These are phyloP conservation scores for Kwoniella mangroviensis DNA, from an alignment of 768 basidiomycete species.

Conservation along the genomic window DNA sequence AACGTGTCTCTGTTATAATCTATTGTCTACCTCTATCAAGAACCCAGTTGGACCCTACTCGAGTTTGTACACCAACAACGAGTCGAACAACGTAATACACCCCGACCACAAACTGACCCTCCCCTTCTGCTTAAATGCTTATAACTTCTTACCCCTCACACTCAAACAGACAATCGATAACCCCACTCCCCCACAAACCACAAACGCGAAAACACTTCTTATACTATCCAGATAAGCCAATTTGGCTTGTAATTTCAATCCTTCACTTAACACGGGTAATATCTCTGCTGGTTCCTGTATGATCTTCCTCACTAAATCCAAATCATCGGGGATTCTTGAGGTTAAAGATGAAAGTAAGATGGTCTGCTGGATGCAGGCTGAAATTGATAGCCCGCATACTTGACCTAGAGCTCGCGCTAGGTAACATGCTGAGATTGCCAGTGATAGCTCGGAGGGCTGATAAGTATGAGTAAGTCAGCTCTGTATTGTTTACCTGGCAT, in stretches of 20 bases:
- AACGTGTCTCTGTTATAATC: too few relatives aligned
- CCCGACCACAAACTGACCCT: background rate
- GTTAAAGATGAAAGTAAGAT: conserved; percentile 34
- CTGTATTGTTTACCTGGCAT: too few relatives aligned
- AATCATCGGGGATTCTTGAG: background rate
- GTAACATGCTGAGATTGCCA: conserved; percentile 54
- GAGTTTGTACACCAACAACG: too few relatives aligned
- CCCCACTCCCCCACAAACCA: conserved; percentile 30
- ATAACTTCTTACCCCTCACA: conserved; percentile 15
- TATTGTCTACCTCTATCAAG: too few relatives aligned
- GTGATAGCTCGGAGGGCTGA: conserved; percentile 34
- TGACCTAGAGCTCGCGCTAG: conserved; percentile 54
- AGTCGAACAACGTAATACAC: too few relatives aligned
- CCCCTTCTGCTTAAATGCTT: background rate
- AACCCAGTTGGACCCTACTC: too few relatives aligned
- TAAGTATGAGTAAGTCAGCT: too few relatives aligned
- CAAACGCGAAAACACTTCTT: conserved; percentile 42
- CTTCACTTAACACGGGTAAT: conserved; percentile 31
- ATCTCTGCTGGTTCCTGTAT: conserved; percentile 42
- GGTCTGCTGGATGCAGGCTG: conserved; percentile 51
- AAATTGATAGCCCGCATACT: conserved; percentile 49
- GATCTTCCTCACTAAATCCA: conserved; percentile 31
- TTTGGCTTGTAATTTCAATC: conserved; percentile 31
- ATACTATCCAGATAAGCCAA: conserved; percentile 47
- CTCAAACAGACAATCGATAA: background rate